Evolutionary conservation across 2,329 filamentous ascomycete genomes (phyloP).

Genomic region (Cladobotryum mycophilum): DNA sequence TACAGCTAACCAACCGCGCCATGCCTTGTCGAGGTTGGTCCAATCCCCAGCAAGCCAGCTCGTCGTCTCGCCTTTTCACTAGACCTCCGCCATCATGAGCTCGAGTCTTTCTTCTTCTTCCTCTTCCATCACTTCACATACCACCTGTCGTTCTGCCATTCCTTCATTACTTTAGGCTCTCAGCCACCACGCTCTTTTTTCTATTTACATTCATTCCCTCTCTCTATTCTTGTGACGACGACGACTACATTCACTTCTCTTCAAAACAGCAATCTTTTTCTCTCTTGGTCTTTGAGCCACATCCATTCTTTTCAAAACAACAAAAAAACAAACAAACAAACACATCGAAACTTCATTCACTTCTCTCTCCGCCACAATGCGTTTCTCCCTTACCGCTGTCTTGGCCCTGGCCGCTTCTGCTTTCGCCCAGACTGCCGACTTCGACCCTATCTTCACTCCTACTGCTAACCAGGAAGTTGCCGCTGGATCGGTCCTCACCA

Average conservation of each 20-base stretch:
- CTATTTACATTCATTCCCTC: not conserved
- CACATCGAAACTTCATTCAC: not conserved
- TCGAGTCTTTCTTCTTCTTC: not conserved
- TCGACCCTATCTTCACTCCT: constrained; percentile 49
- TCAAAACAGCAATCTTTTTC: constrained; percentile 4
- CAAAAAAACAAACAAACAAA: not conserved
- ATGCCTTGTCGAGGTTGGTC: too few species aligned
- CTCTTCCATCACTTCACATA: not conserved
- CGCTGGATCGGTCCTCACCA: constrained; percentile 43
- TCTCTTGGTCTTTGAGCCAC: constrained; percentile 11
- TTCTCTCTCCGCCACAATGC: constrained; percentile 42
- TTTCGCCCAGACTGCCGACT: constrained; percentile 50
- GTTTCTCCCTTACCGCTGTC: constrained; percentile 40
- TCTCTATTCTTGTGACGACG: not conserved
- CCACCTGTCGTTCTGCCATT: not conserved
- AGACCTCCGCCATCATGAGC: not conserved
- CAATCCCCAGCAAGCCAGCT: not conserved
- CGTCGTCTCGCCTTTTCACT: not conserved
- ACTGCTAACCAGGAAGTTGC: constrained; percentile 34
- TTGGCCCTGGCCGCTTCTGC: constrained; percentile 46
- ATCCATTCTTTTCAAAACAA: constrained; percentile 1
- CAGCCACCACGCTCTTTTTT: not conserved
- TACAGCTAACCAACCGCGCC: too few species aligned
- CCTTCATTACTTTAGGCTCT: not conserved
- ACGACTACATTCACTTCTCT: not conserved